Percentiles rank a stretch among this genome's conserved stretches.
Conservation (phyloP, 1,284 basidiomycete genomes). For the Irpex rosettiformis region DNA sequence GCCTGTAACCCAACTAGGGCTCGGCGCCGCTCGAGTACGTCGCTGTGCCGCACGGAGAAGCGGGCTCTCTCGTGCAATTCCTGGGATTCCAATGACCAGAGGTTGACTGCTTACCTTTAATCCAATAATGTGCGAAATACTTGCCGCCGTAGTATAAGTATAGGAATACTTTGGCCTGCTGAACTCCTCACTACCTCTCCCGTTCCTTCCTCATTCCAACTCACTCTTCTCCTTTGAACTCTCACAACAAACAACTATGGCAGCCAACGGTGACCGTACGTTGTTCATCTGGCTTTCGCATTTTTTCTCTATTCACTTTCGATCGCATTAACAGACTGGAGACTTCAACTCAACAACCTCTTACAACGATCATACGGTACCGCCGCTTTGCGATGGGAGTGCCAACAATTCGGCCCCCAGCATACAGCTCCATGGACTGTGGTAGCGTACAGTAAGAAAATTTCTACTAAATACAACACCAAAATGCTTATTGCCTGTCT, state of each 20-base stretch:
- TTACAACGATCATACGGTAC: conserved; percentile 14
- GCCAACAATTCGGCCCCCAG: conserved; percentile 11
- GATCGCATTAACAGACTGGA: conserved; percentile 8
- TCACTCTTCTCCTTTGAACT: not conserved
- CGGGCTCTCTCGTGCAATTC: not conserved
- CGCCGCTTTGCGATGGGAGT: conserved; percentile 9
- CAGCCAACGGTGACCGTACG: not conserved
- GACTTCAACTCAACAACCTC: conserved; percentile 20
- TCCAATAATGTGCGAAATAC: not conserved
- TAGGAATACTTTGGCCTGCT: not conserved
- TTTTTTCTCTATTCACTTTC: not conserved
- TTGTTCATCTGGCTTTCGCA: not conserved
- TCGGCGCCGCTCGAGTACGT: not conserved
- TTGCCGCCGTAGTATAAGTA: not conserved
- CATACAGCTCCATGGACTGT: conserved; percentile 15
- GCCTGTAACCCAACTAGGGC: not conserved
- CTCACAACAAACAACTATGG: not conserved
- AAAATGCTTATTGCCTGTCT: not conserved
- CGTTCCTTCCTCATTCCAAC: no score
- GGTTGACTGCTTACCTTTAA: no score
- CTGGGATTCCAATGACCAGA: conserved; percentile 1
- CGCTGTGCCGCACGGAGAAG: not conserved
- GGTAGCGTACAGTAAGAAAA: conserved; percentile 15
- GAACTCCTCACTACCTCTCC: not conserved
- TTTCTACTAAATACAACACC: not conserved